These are phyloP conservation scores for Vanrija pseudolonga DNA, from an alignment of 1,284 basidiomycete species.

Conservation along the genomic window DNA sequence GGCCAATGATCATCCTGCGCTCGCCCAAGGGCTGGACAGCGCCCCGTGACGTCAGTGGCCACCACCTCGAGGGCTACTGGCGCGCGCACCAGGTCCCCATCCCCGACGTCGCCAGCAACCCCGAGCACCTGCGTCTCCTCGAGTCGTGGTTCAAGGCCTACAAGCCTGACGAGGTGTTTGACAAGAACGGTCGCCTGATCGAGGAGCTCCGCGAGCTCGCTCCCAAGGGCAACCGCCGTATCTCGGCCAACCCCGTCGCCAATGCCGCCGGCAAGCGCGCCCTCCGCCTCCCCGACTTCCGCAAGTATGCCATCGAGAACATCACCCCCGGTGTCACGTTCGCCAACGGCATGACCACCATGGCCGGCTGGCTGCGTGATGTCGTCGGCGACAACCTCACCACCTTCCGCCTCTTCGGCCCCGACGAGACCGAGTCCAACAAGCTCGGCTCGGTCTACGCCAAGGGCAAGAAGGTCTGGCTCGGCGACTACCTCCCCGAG, in stretches of 20 bases:
- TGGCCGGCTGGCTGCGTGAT: constrained; percentile 33
- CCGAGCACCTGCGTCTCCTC: constrained; percentile 62
- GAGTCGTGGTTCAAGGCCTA: constrained; percentile 69
- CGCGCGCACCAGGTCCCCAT: constrained; percentile 64
- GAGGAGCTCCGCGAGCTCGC: constrained; percentile 51
- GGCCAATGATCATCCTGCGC: constrained; percentile 78
- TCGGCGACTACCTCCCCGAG: constrained; percentile 10
- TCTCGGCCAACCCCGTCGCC: constrained; percentile 34
- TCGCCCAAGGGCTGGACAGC: constrained; percentile 77
- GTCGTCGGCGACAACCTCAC: constrained; percentile 64
- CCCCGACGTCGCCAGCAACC: constrained; percentile 61
- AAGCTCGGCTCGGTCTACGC: constrained; percentile 76
- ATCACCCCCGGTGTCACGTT: constrained; percentile 29
- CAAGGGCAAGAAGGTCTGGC: constrained; percentile 24
- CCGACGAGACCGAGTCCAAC: constrained; percentile 78
- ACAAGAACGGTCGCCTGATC: constrained; percentile 53
- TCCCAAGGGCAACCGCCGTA: constrained; percentile 24
- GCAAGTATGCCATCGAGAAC: constrained; percentile 52
- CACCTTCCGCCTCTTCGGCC: constrained; percentile 83
- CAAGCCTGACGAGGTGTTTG: constrained; percentile 61
- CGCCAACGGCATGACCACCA: constrained; percentile 25
- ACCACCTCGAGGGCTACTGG: constrained; percentile 69
- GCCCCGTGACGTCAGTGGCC: constrained; percentile 62
- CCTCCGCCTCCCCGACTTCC: constrained; percentile 65
- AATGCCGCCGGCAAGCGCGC: constrained; percentile 58